Conservation (phyloP, 2,329 filamentous ascomycete species). For the Fusarium udum region DNA sequence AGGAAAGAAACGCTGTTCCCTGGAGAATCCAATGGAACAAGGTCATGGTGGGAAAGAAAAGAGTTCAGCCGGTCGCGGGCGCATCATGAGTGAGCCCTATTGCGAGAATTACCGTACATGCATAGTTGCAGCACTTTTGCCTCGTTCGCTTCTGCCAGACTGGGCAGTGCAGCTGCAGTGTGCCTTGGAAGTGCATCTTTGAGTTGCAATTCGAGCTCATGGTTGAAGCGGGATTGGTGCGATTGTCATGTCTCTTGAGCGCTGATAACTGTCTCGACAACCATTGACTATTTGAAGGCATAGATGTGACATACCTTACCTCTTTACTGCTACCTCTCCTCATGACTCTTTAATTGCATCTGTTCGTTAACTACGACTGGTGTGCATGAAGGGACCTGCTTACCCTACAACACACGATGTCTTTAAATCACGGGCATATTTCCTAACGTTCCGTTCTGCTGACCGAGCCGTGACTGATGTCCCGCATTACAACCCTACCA, state of each 20-base stretch:
- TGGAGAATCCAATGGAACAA: constrained; percentile 10
- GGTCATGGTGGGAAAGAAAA: neutral
- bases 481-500: constrained; percentile 5
- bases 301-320: neutral
- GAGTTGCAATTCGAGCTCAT: constrained; percentile 15
- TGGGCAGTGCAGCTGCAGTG: constrained; percentile 23
- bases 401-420: constrained; percentile 24
- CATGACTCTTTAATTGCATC: constrained; percentile 40
- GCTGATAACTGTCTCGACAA: constrained; percentile 1
- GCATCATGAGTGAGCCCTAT: constrained; percentile 27
- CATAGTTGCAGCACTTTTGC: constrained; percentile 15
- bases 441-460: neutral
- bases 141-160: neutral
- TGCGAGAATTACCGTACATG: constrained; percentile 30
- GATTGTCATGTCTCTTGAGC: neutral
- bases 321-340: neutral
- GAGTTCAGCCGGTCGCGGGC: constrained; percentile 5
- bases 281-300: constrained; percentile 5
- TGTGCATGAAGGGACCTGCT: constrained; percentile 10
- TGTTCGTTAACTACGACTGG: constrained; percentile 24
- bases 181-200: constrained; percentile 19
- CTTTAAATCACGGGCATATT: neutral
- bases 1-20: neutral
- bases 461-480: constrained; percentile 29
- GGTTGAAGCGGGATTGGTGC: neutral